Evolutionary conservation across 202 grass and related monocot genomes (phyloP), one percentile per base, ranked within the genome.

Genomic region (Carex sylvatica): DNA sequence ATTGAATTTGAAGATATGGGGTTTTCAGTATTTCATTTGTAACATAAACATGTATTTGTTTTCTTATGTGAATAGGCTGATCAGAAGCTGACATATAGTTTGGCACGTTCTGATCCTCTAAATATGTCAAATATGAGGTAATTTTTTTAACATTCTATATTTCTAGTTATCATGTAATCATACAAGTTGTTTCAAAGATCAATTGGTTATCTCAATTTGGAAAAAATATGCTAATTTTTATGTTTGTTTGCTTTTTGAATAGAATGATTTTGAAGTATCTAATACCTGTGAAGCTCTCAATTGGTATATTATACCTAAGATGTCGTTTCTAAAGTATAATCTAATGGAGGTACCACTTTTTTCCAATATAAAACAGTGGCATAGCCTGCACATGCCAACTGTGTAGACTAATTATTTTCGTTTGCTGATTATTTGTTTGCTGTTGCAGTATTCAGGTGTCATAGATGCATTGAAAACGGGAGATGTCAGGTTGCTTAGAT

Each of bases 261-360:
- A 96, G 93, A 89, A 92, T 85, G 88, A 92, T 99, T 87, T 87
- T 99, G 83, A 99, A 99, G 83, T 99, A 96, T 85, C 89, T 99
- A 61, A 80, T 99, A 75, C 97, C 91, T 0, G 91, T 99, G 70
- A 99, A 99, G 89, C 81, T 99, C 82, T 99, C 93, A 82, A 84
- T 99, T 78, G 93, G 97, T 79, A 86, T 96, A 65, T 85, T 99
- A 36, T 99, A 36, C 91, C 93, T 67, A 92, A 85, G 84, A 90
- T 86, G 61, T 83, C 76, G 3, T 87, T 93, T 63, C 44, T 99
- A 30, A 83, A 88, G 65, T 89, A 96, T 86, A 95, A 92, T 88
- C 83, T 99, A 61, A 72, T 93, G 84, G 90, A 99, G 91, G 93
- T 93, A 93, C 76, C 35, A 42, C 55, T 15, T 44, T 61, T 69